Percentiles rank a stretch among this genome's conserved stretches.
Conservation (phyloP, 768 basidiomycete genomes). For the Saitozyma podzolica region DNA sequence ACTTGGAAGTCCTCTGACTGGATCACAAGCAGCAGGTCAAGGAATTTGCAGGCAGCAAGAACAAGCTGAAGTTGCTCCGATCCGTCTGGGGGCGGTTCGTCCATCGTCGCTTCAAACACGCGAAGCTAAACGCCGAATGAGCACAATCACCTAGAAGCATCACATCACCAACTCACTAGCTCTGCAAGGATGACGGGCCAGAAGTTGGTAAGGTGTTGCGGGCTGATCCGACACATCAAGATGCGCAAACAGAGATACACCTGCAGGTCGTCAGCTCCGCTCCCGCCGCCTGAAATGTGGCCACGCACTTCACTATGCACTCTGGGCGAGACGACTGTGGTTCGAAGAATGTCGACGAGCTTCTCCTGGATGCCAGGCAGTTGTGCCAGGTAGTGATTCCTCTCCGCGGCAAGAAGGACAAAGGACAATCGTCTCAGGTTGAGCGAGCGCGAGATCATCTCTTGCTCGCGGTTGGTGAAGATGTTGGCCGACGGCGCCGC, state of each 20-base stretch:
- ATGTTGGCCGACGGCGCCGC: conserved; percentile 90
- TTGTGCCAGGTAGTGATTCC: conserved; percentile 85
- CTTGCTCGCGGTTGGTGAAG: conserved; percentile 91
- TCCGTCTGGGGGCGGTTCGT: conserved; percentile 69
- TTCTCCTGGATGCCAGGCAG: conserved; percentile 95
- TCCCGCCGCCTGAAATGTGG: too few species aligned
- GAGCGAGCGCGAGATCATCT: conserved; percentile 80
- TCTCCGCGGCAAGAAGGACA: conserved; percentile 79
- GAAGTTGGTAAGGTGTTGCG: conserved; percentile 88
- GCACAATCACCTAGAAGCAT: neutral
- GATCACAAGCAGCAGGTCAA: conserved; percentile 86
- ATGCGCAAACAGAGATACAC: conserved; percentile 92
- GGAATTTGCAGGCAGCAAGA: conserved; percentile 86
- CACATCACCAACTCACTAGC: conserved; percentile 60
- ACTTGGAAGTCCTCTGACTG: conserved; percentile 98
- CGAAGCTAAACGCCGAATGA: conserved; percentile 57
- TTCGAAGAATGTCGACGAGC: conserved; percentile 83
- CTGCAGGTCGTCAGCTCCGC: too few species aligned
- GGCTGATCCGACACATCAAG: conserved; percentile 81
- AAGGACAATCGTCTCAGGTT: conserved; percentile 85
- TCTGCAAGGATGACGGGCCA: conserved; percentile 96
- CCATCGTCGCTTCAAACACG: conserved; percentile 78
- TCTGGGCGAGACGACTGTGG: conserved; percentile 71
- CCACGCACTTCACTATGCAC: conserved; percentile 71
- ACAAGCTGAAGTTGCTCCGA: conserved; percentile 81